Percentiles rank a stretch among this genome's conserved stretches.
These are phyloP conservation scores for Boletus smithii DNA, from an alignment of 1,284 basidiomycete genomes.

Conservation along the genomic window DNA sequence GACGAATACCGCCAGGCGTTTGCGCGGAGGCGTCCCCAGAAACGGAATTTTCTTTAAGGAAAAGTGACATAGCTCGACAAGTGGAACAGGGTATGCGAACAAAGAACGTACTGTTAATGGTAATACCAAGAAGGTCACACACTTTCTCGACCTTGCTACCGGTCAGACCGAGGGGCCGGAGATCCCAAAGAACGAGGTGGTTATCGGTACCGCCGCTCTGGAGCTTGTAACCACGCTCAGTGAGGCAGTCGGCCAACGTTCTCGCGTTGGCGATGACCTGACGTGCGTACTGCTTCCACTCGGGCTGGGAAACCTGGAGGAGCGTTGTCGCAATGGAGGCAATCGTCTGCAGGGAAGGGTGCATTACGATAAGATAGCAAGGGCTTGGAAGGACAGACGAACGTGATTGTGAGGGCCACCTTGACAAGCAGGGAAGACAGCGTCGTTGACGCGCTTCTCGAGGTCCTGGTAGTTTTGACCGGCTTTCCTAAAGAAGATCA, in stretches of 20 bases:
- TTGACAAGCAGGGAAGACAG: conserved; percentile 99
- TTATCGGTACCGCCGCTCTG: conserved; percentile 97
- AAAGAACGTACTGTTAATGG: conserved; percentile 76
- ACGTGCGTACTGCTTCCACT: conserved; percentile 91
- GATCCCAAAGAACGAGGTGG: conserved; percentile 97
- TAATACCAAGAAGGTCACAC: conserved; percentile 95
- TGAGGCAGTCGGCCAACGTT: conserved; percentile 71
- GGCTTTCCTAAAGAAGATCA: conserved; percentile 99
- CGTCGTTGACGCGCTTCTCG: conserved; percentile 95
- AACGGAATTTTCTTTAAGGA: conserved; percentile 87
- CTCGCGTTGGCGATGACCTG: conserved; percentile 90
- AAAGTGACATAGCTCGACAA: not conserved
- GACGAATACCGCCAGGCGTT: conserved; percentile 95
- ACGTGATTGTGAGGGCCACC: conserved; percentile 99
- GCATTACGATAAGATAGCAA: not conserved
- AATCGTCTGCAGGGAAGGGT: conserved; percentile 64
- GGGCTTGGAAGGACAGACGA: conserved; percentile 25
- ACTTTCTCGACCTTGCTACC: conserved; percentile 99
- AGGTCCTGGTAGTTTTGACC: conserved; percentile 76
- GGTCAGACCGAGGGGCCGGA: conserved; percentile 92
- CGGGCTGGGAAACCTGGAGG: conserved; percentile 87
- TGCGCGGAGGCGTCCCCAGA: conserved; percentile 94
- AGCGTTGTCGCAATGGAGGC: conserved; percentile 95
- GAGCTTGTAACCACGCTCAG: conserved; percentile 85
- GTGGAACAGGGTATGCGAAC: not conserved